Percentiles rank a stretch among this genome's conserved stretches.
Evolutionary conservation across 2,329 filamentous ascomycete species (phyloP).

Genomic region (Alternaria triticina): DNA sequence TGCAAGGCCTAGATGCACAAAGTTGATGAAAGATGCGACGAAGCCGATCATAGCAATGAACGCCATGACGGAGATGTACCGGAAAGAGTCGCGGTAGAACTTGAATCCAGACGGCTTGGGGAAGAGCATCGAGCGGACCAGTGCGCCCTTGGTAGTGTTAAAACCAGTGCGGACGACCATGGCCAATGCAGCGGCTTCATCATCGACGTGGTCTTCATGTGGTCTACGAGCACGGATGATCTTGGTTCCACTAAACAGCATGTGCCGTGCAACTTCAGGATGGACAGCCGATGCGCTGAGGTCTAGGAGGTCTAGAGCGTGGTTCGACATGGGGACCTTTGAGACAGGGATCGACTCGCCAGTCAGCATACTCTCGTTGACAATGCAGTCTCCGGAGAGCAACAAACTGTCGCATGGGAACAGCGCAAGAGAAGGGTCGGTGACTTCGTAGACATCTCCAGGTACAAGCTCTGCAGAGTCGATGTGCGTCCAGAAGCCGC

Average conservation of each 20-base stretch:
- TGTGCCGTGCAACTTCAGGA: slow-evolving; percentile 83
- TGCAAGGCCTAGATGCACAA: slow-evolving; percentile 79
- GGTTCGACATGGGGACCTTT: slow-evolving; percentile 82
- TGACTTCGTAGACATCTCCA: slow-evolving; percentile 95
- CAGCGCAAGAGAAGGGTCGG: slow-evolving; percentile 85
- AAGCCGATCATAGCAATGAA: slow-evolving; percentile 86
- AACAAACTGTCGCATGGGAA: slow-evolving; percentile 93
- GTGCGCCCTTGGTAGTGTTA: slow-evolving; percentile 93
- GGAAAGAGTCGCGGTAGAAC: slow-evolving; percentile 96
- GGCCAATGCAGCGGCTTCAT: slow-evolving; percentile 88
- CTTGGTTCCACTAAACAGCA: slow-evolving; percentile 94
- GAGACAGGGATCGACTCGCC: slow-evolving; percentile 96
- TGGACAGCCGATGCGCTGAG: slow-evolving; percentile 82
- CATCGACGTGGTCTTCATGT: slow-evolving; percentile 82
- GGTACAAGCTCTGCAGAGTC: slow-evolving; percentile 88
- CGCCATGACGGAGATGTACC: slow-evolving; percentile 97
- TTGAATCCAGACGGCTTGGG: slow-evolving; percentile 98
- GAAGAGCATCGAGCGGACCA: slow-evolving; percentile 97
- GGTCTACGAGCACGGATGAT: slow-evolving; percentile 89
- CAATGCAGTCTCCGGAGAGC: slow-evolving; percentile 92
- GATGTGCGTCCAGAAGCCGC: slow-evolving; percentile 93
- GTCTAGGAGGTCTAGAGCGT: slow-evolving; percentile 77
- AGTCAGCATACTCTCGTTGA: slow-evolving; percentile 99
- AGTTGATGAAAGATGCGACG: slow-evolving; percentile 89
- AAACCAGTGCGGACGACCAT: slow-evolving; percentile 95